Base-by-base conservation (phyloP, 2,329 filamentous ascomycete species). In the Rugonectria rugulosa region DNA sequence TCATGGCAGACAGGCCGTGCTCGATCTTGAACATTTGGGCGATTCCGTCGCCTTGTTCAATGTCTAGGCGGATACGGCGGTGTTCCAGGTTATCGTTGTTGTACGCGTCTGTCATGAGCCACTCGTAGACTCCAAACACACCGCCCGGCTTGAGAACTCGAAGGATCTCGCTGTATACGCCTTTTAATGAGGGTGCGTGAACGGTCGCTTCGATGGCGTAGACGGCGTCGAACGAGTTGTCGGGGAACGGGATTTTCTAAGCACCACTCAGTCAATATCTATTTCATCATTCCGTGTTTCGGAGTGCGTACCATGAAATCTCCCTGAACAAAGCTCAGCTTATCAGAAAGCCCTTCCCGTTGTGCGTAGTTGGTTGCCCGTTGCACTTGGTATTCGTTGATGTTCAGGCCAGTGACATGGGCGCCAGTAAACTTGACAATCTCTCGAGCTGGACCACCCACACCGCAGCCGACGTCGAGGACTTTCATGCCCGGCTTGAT, bases 311-410 rank as follows among this genome's bases (percentile, higher is more conserved):
- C 80, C 93, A 97, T 97, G 75, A 97, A 97, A 71, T 97, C 92
- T 46, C 92, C 92, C 83, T 97, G 96, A 65, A 90, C 87, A 70
- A 91, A 97, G 64, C 81, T 83, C 65, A 96, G 78, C 77, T 95
- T 91, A 68, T 90, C 73, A 1, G 87, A 82, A 34, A 97, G 80
- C 19, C 88, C 88, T 74, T 96, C 91, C 74, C 90, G 90, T 58
- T 84, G 77, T 2, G 92, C 92, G 71, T 97, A 96, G 44, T 82
- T 80, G 15, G 87, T 91, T 2, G 92, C 93, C 53, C 93, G 89
- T 73, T 95, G 83, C 62, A 97, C 96, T 79, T 97, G 93, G 81
- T 97, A 97, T 78, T 96, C 91, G 77, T 97, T 97, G 86, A 97
- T 96, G 85, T 97, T 97, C 74, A 97, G 77, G 20, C 93, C 93